A percentile compares a stretch with the other conserved stretches of the same genome.
Conservation (phyloP, 2,329 filamentous ascomycete species). For the Trichoderma sp. region DNA sequence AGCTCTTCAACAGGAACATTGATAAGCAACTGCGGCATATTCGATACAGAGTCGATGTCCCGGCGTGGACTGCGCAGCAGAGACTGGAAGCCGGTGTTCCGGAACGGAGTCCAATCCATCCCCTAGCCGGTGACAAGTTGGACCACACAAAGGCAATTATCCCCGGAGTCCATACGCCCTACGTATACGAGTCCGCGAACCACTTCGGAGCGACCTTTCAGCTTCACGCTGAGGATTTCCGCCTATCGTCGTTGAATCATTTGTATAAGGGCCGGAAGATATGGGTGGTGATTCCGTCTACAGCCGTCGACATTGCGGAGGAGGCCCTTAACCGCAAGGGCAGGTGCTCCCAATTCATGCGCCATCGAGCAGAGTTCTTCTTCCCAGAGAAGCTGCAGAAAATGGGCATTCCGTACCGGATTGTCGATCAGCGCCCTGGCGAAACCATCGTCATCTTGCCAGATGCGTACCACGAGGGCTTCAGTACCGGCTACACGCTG, state of each 20-base stretch:
- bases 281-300: slow-evolving; percentile 45
- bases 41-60: slow-evolving; percentile 45
- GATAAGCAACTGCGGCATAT: slow-evolving; percentile 44
- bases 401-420: slow-evolving; percentile 43
- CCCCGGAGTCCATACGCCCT: slow-evolving; percentile 46
- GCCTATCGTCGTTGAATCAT: slow-evolving; percentile 45
- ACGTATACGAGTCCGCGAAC: slow-evolving; percentile 46
- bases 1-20: slow-evolving; percentile 43
- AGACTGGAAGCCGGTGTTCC: slow-evolving; percentile 43
- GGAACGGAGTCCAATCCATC: slow-evolving; percentile 43
- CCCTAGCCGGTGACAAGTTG: slow-evolving; percentile 43
- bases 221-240: slow-evolving; percentile 47
- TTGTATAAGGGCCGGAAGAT: slow-evolving; percentile 47
- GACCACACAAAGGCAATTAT: slow-evolving; percentile 44
- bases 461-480: slow-evolving; percentile 47
- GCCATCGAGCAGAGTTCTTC: slow-evolving; percentile 46
- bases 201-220: slow-evolving; percentile 46
- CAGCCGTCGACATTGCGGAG: slow-evolving; percentile 42
- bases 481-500: slow-evolving; percentile 47
- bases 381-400: slow-evolving; percentile 46
- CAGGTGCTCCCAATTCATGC: slow-evolving; percentile 47
- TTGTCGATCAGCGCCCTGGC: slow-evolving; percentile 45
- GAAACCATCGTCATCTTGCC: slow-evolving; percentile 47
- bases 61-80: slow-evolving; percentile 44
- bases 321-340: slow-evolving; percentile 39